phyloP scores from a whole-genome alignment of 768 basidiomycete species.

The Clavaria fumosa region DNA sequence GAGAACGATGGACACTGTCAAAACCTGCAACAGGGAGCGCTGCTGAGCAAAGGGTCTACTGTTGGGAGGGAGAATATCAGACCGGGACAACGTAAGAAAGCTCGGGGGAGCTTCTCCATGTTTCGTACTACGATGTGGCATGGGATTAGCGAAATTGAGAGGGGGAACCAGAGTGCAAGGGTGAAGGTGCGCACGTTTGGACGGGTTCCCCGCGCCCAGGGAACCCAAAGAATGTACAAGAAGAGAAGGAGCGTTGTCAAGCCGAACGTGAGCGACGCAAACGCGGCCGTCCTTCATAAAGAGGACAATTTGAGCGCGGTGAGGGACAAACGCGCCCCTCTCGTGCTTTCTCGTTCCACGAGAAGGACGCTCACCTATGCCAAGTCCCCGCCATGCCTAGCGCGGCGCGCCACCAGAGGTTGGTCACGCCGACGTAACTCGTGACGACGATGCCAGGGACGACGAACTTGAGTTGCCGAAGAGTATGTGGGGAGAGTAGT shows the following conservation, averaged over 20 bases:
- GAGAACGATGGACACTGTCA: constrained; percentile 53
- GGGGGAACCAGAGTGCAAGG: not conserved
- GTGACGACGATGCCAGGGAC: constrained; percentile 53
- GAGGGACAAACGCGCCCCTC: constrained; percentile 26
- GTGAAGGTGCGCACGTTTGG: constrained; percentile 43
- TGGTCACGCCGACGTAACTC: constrained; percentile 46
- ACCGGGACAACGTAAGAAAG: constrained; percentile 56
- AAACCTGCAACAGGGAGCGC: constrained; percentile 18
- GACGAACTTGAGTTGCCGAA: constrained; percentile 61
- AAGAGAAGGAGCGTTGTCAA: constrained; percentile 53
- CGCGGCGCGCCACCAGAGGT: too few species aligned
- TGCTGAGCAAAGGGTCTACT: constrained; percentile 2
- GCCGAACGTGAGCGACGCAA: constrained; percentile 38
- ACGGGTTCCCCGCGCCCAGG: constrained; percentile 49
- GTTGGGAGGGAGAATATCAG: constrained; percentile 10
- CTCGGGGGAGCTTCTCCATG: constrained; percentile 57
- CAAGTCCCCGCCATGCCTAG: constrained; percentile 30
- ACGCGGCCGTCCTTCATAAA: constrained; percentile 33
- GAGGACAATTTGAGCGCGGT: not conserved
- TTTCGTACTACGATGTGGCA: constrained; percentile 36
- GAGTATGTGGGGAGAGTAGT: constrained; percentile 31
- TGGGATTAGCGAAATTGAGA: not conserved
- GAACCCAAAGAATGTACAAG: constrained; percentile 52
- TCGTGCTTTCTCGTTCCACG: constrained; percentile 32
- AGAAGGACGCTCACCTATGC: constrained; percentile 20